Evolutionary conservation across 2,329 filamentous ascomycete genomes (phyloP).

Genomic region (Huntiella bhutanensis): DNA sequence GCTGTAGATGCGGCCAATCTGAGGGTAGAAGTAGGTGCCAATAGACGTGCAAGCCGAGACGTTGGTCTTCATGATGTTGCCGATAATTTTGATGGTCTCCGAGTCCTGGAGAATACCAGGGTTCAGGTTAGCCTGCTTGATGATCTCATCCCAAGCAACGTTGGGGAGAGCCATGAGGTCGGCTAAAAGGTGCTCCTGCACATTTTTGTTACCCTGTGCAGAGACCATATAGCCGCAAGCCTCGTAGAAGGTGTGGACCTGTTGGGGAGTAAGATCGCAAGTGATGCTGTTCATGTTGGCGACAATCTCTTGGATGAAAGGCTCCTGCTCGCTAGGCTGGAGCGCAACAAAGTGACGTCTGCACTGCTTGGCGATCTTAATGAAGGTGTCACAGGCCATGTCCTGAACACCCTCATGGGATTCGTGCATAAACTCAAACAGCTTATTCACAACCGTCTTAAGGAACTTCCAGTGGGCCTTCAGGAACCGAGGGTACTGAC

Average conservation of each 20-base stretch:
- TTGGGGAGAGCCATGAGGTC: constrained; percentile 93
- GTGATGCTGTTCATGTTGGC: constrained; percentile 92
- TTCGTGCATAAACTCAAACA: constrained; percentile 99
- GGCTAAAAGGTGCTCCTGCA: constrained; percentile 76
- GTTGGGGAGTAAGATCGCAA: constrained; percentile 82
- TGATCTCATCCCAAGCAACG: constrained; percentile 87
- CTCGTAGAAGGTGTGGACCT: constrained; percentile 97
- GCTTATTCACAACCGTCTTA: constrained; percentile 98
- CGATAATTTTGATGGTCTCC: constrained; percentile 95
- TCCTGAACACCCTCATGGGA: constrained; percentile 97
- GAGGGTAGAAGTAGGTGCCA: constrained; percentile 91
- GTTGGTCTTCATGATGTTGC: constrained; percentile 99
- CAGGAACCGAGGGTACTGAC: constrained; percentile 91
- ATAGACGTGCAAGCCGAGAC: constrained; percentile 96
- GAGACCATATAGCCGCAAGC: constrained; percentile 99
- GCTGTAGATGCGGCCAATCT: constrained; percentile 91
- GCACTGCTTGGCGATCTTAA: constrained; percentile 98
- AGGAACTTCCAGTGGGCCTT: constrained; percentile 99
- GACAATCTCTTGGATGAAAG: constrained; percentile 98
- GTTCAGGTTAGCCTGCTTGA: constrained; percentile 67
- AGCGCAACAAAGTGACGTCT: constrained; percentile 91
- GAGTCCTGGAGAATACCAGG: constrained; percentile 74
- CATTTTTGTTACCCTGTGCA: constrained; percentile 83
- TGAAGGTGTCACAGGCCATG: constrained; percentile 99
- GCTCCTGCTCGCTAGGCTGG: constrained; percentile 82